Percentiles rank a stretch among this genome's conserved stretches.
Evolutionary conservation across 441 rosid genomes (phyloP).

Genomic region (Francoa sonchifolia): DNA sequence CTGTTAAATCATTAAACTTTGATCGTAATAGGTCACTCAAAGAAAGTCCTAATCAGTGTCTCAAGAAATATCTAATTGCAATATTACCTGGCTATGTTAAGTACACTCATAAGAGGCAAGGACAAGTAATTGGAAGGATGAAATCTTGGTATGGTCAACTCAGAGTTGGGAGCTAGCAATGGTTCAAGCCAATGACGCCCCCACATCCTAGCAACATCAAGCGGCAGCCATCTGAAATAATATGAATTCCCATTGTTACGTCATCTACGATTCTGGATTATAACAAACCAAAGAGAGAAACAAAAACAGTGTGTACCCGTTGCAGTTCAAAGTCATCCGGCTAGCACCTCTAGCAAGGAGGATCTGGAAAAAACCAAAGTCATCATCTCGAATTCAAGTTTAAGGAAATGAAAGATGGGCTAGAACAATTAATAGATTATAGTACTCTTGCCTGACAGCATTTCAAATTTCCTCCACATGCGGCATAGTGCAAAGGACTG

Average conservation of each 20-base stretch:
- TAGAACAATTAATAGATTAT: not conserved
- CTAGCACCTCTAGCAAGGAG: slow-evolving; percentile 80
- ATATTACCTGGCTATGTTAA: slow-evolving; percentile 78
- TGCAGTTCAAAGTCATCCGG: slow-evolving; percentile 67
- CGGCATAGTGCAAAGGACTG: slow-evolving; percentile 92
- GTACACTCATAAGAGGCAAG: slow-evolving; percentile 75
- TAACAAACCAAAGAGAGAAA: slow-evolving; percentile 1
- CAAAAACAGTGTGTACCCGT: slow-evolving; percentile 41
- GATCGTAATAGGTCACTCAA: too few relatives aligned
- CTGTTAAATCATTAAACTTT: too few relatives aligned
- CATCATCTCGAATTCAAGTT: slow-evolving; percentile 6
- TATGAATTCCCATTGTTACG: slow-evolving; percentile 3
- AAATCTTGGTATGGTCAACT: slow-evolving; percentile 51
- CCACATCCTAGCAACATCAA: slow-evolving; percentile 97
- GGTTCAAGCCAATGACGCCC: slow-evolving; percentile 90
- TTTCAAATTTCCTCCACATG: slow-evolving; percentile 91
- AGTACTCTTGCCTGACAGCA: slow-evolving; percentile 80
- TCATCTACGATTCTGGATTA: too few relatives aligned
- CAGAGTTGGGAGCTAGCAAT: slow-evolving; percentile 58
- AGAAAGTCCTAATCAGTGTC: too few relatives aligned
- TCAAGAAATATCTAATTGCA: slow-evolving; percentile 1
- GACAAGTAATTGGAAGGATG: slow-evolving; percentile 72
- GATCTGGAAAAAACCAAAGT: slow-evolving; percentile 34
- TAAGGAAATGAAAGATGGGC: slow-evolving; percentile 1
- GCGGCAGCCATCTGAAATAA: slow-evolving; percentile 67